Percentiles rank a stretch among this genome's conserved stretches.
These are phyloP conservation scores for Spathaspora sp. DNA, from an alignment of 805 yeast species.

Conservation along the genomic window DNA sequence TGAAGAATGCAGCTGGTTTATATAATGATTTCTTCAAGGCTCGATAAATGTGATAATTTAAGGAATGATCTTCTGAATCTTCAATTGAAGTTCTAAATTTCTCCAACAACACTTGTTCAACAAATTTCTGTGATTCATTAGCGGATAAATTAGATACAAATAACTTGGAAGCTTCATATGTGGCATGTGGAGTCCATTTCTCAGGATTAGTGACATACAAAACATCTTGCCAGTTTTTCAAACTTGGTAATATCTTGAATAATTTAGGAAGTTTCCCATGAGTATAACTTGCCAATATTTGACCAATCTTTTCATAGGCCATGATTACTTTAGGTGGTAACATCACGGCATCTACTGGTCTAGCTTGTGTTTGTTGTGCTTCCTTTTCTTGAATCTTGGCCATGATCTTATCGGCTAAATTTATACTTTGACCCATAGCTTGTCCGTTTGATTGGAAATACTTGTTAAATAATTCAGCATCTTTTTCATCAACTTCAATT, in stretches of 20 bases:
- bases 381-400: slow-evolving; percentile 82
- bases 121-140: slow-evolving; percentile 82
- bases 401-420: slow-evolving; percentile 90
- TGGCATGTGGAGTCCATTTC: slow-evolving; percentile 92
- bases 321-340: slow-evolving; percentile 95
- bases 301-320: slow-evolving; percentile 90
- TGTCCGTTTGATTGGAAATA: slow-evolving; percentile 46
- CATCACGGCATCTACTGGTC: slow-evolving; percentile 68
- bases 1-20: slow-evolving; percentile 97
- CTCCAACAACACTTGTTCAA: slow-evolving; percentile 63
- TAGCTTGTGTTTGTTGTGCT: slow-evolving; percentile 14
- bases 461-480: slow-evolving; percentile 77
- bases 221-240: slow-evolving; percentile 94
- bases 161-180: slow-evolving; percentile 89
- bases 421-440: slow-evolving; percentile 44
- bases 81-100: slow-evolving; percentile 71
- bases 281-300: slow-evolving; percentile 79
- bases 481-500: slow-evolving; percentile 70
- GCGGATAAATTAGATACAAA: slow-evolving; percentile 89
- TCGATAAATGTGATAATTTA: slow-evolving; percentile 91
- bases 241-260: slow-evolving; percentile 89
- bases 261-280: slow-evolving; percentile 97
- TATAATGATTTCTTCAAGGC: slow-evolving; percentile 89
- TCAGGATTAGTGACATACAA: slow-evolving; percentile 90
- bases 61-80: slow-evolving; percentile 67